Evolutionary conservation across 345 rosid genomes (phyloP).

Genomic region (Sonneratia alba): DNA sequence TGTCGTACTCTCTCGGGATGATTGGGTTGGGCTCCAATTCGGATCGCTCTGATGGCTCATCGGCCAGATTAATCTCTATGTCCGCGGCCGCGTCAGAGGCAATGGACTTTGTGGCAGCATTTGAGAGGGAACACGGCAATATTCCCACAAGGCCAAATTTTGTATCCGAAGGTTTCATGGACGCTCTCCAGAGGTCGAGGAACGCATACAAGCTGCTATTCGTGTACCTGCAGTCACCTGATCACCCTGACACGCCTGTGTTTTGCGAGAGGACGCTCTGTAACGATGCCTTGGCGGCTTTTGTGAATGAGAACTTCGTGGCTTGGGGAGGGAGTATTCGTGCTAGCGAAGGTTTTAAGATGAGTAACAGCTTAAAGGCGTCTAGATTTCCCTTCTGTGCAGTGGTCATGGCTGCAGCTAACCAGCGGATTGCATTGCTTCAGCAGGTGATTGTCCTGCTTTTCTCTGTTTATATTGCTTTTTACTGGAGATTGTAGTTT

Average conservation of each 20-base stretch:
- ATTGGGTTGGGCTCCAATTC: conserved; percentile 55
- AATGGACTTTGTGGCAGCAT: conserved; percentile 51
- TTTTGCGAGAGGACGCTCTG: conserved; percentile 79
- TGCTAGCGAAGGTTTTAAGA: conserved; percentile 96
- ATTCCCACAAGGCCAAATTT: conserved; percentile 47
- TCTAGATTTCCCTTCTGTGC: conserved; percentile 92
- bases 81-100: conserved; percentile 73
- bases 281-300: conserved; percentile 45
- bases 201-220: conserved; percentile 46
- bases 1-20: conserved; percentile 77
- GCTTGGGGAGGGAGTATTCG: conserved; percentile 10
- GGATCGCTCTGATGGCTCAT: conserved; percentile 33
- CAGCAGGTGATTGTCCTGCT: conserved; percentile 49
- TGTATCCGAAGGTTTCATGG: conserved; percentile 83
- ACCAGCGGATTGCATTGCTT: conserved; percentile 90
- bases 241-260: conserved; percentile 73
- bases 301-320: conserved; percentile 37
- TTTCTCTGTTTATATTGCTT: background rate
- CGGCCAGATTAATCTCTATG: conserved; percentile 44
- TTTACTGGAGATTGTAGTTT: background rate
- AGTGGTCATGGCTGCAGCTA: conserved; percentile 90
- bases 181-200: conserved; percentile 73
- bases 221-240: conserved; percentile 94
- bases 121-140: conserved; percentile 73
- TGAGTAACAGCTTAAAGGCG: conserved; percentile 97